A percentile compares a stretch with the other conserved stretches of the same genome.
Evolutionary conservation across 2,329 filamentous ascomycete genomes (phyloP).

Genomic region (Ophiostoma himal-ulmi): DNA sequence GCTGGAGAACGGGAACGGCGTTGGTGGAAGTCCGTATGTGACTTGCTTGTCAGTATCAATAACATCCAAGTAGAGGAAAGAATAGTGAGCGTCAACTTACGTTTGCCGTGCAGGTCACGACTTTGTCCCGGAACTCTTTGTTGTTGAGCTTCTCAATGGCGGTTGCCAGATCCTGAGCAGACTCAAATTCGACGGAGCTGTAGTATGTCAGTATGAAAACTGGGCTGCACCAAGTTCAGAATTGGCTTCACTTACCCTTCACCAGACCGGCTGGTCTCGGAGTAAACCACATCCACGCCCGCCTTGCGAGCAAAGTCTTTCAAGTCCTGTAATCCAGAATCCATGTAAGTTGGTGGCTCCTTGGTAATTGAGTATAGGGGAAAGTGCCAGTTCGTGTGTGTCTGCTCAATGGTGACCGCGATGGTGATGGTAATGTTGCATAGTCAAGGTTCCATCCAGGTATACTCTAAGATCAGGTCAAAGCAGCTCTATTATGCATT

Average conservation of each 20-base stretch:
- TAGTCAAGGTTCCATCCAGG: background rate
- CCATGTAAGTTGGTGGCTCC: conserved; percentile 62
- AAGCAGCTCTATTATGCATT: background rate
- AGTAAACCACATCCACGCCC: conserved; percentile 95
- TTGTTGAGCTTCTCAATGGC: conserved; percentile 93
- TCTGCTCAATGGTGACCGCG: background rate
- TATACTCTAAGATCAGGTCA: background rate
- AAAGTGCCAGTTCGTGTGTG: background rate
- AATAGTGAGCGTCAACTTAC: conserved; percentile 47
- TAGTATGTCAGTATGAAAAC: conserved; percentile 18
- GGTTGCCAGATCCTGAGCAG: conserved; percentile 76
- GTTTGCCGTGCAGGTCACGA: conserved; percentile 80
- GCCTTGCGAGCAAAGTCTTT: conserved; percentile 99
- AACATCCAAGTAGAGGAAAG: conserved; percentile 19
- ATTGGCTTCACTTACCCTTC: conserved; percentile 66
- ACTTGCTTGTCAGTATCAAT: conserved; percentile 43
- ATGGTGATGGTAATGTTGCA: background rate
- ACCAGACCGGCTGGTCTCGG: conserved; percentile 86
- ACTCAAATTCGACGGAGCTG: conserved; percentile 98
- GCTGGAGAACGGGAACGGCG: conserved; percentile 73
- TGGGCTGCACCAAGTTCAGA: background rate
- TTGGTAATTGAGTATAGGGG: conserved; percentile 38
- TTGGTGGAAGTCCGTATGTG: conserved; percentile 68
- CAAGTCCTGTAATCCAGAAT: conserved; percentile 81
- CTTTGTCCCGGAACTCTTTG: conserved; percentile 84